Conservation (phyloP, 2,329 filamentous ascomycete species). For the Diaporthe vexans region DNA sequence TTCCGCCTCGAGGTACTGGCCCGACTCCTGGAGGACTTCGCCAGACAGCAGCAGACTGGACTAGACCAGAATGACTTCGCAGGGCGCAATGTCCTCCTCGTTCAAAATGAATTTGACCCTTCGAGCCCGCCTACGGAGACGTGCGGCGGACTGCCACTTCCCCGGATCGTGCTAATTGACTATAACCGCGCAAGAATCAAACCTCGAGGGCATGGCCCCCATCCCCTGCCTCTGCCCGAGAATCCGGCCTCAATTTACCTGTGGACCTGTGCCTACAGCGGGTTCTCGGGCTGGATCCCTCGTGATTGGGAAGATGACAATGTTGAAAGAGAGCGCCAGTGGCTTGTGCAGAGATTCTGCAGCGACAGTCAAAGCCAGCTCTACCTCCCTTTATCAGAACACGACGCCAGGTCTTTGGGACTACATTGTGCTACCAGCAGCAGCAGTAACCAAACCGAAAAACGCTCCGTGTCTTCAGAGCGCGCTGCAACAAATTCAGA, state of each 20-base stretch:
- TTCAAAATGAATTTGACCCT: background rate
- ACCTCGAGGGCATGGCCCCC: background rate
- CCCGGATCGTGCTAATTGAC: background rate
- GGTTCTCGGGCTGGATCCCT: background rate
- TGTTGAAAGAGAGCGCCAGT: background rate
- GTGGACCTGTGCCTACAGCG: background rate
- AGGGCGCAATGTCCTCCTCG: background rate
- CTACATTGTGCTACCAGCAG: too few species aligned
- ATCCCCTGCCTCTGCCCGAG: background rate
- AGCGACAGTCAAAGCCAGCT: background rate
- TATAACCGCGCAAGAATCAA: background rate
- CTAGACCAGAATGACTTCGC: background rate
- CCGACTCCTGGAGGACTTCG: background rate
- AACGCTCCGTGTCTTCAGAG: too few species aligned
- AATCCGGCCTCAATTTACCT: background rate
- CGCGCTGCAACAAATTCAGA: too few species aligned
- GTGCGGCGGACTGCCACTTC: background rate
- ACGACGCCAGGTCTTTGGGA: background rate
- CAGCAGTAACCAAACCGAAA: too few species aligned
- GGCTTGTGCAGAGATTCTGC: background rate
- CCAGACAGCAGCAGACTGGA: background rate
- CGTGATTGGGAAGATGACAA: background rate
- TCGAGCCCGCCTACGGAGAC: background rate
- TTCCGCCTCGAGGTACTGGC: constrained; percentile 1
- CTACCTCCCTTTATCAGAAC: background rate